Base-by-base conservation (phyloP, 2,329 filamentous ascomycete species). In the Trichocomaceae sp. region DNA sequence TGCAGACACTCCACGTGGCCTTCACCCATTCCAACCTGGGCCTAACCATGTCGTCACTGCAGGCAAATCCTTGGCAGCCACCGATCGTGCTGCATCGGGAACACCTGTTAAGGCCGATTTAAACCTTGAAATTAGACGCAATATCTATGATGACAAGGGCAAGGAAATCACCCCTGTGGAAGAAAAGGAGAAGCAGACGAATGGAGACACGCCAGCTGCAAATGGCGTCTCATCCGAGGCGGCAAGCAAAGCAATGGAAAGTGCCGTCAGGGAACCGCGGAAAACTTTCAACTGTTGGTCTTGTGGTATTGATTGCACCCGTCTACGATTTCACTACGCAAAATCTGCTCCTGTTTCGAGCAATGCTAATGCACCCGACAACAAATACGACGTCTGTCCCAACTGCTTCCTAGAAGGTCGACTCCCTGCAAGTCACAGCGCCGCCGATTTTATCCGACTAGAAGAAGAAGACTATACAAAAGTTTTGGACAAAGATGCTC, bases 21-120 rank as follows among this genome's bases (percentile, higher is more conserved):
- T 99, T 50, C 92, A 97, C 70, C 88, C 92, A 22, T 96, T 92
- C 83, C 93, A 99, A 68, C 93, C 93, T 17, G 87, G 88, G 17
- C 85, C 90, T 1, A 87, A 90, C 63, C 83, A 89, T 6, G 73
- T 84, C 41, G 77, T 80, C 42, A 82, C 82, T 5, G 68, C 79
- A 2, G 84, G 84, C 39, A 86, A 85, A 67, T 75, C 79, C 46
- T 76, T 81, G 60, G 67, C 81, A 23, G 75, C 86, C 48, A 96
- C 91, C 0, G 90, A 96, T 37, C 79, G 81, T 44, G 78, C 83
- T 10, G 86, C 87, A 1, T 82, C 78, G 41, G 81, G 86, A 7
- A 80, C 82, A 10, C 79, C 85, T 3, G 79, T 80, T 5, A 96
- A 95, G 75, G 79, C 83, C 31, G 91, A 96, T 63, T 79, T 93